Conservation (phyloP, 352 stramenopile species). For the Thalassiosira livingstoniorum region DNA sequence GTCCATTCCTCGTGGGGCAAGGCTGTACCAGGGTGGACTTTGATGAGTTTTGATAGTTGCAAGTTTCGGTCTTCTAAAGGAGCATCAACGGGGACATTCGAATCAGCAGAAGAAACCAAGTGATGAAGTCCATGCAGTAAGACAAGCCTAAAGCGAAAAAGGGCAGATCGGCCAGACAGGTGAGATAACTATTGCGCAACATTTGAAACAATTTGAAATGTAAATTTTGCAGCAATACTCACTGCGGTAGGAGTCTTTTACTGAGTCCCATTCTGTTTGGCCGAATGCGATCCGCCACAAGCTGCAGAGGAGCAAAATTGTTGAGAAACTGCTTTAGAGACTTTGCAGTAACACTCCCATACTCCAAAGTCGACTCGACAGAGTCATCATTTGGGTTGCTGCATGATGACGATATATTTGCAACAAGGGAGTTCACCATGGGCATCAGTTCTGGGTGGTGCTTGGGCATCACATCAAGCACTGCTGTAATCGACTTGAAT, state of each 20-base stretch:
- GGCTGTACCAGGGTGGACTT: conserved; percentile 48
- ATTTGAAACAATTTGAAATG: too few relatives aligned
- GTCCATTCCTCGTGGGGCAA: conserved; percentile 81
- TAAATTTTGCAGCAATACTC: too few relatives aligned
- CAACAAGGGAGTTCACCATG: conserved; percentile 70
- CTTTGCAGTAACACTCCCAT: conserved; percentile 53
- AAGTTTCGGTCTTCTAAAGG: conserved; percentile 41
- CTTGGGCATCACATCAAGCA: conserved; percentile 68
- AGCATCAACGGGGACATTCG: conserved; percentile 36
- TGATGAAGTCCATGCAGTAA: conserved; percentile 18
- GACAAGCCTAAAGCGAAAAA: conserved; percentile 24
- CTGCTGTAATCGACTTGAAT: conserved; percentile 65
- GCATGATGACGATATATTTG: conserved; percentile 47
- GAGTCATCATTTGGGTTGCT: conserved; percentile 25
- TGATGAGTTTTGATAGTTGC: conserved; percentile 59
- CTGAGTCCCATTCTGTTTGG: conserved; percentile 56
- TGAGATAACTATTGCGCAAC: too few relatives aligned
- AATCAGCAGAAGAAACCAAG: conserved; percentile 46
- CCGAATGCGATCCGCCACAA: conserved; percentile 72
- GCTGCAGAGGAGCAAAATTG: conserved; percentile 76
- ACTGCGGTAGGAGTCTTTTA: conserved; percentile 62
- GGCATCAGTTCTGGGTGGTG: conserved; percentile 79
- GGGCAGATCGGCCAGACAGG: conserved; percentile 30
- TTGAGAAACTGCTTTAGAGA: conserved; percentile 70
- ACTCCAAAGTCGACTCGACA: conserved; percentile 30